These are phyloP conservation scores for Fomitopsis pulvina DNA, from an alignment of 768 basidiomycete genomes.

Conservation along the genomic window DNA sequence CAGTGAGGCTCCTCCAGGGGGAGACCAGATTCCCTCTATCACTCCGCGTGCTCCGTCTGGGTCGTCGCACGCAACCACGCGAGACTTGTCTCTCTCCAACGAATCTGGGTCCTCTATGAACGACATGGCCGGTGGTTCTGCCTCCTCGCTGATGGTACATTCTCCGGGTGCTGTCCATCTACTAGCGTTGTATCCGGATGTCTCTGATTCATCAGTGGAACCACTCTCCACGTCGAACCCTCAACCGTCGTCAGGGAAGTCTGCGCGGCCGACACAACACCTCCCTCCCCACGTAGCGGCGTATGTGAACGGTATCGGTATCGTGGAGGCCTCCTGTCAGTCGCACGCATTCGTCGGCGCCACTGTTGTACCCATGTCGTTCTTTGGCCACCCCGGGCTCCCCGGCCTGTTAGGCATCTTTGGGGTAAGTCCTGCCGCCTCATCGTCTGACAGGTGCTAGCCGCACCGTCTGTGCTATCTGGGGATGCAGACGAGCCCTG, in stretches of 20 bases:
- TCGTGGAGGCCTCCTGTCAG: constrained; percentile 43
- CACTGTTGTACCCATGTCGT: constrained; percentile 32
- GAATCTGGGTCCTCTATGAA: too few relatives aligned
- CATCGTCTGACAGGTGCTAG: too few relatives aligned
- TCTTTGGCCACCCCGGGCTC: constrained; percentile 33
- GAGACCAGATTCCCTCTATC: background rate
- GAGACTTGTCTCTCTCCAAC: too few relatives aligned
- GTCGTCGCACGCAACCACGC: too few relatives aligned
- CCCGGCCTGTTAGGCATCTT: constrained; percentile 57
- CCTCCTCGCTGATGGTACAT: too few relatives aligned
- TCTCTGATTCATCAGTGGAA: too few relatives aligned
- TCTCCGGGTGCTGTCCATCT: too few relatives aligned
- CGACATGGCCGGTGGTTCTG: too few relatives aligned
- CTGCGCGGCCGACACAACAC: constrained; percentile 27
- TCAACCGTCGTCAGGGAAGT: constrained; percentile 10
- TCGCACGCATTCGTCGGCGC: constrained; percentile 50
- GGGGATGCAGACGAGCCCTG: background rate
- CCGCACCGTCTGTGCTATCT: background rate
- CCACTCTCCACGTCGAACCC: too few relatives aligned
- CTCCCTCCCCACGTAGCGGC: constrained; percentile 30
- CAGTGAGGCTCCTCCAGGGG: background rate
- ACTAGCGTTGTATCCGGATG: too few relatives aligned
- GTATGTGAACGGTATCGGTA: constrained; percentile 29
- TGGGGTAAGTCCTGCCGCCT: constrained; percentile 29
- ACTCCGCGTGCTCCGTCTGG: background rate